These are phyloP conservation scores for Neurospora sp. DNA, from an alignment of 495 filamentous ascomycete species.

Conservation along the genomic window DNA sequence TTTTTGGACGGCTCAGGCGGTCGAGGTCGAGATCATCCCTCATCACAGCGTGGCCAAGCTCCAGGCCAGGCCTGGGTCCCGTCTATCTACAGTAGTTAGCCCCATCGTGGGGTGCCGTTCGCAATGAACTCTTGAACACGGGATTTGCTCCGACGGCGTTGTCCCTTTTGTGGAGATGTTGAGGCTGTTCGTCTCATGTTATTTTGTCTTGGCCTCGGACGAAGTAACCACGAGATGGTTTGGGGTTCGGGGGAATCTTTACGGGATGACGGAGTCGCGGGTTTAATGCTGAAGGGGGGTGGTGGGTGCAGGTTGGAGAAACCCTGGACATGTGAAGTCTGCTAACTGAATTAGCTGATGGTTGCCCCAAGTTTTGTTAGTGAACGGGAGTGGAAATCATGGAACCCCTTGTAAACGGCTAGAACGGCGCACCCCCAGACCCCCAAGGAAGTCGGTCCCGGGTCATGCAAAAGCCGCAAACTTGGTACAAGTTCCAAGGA, in stretches of 20 bases:
- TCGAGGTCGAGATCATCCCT: not conserved
- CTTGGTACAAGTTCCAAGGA: not conserved
- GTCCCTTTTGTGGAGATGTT: not conserved
- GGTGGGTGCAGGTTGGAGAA: not conserved
- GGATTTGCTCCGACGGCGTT: not conserved
- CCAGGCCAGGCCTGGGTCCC: not conserved
- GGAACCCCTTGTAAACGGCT: not conserved
- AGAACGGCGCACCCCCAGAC: not conserved
- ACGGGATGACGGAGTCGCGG: not conserved
- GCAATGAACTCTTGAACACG: not conserved
- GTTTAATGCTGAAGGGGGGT: not conserved
- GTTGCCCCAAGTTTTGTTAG: not conserved
- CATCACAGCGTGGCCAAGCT: not conserved
- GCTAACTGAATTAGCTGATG: not conserved
- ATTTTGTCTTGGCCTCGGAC: not conserved
- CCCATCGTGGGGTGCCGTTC: not conserved
- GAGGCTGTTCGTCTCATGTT: not conserved
- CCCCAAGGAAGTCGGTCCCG: not conserved
- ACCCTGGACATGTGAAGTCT: not conserved
- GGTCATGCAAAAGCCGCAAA: not conserved
- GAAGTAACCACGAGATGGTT: not conserved
- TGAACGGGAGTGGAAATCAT: not conserved
- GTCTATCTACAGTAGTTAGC: not conserved
- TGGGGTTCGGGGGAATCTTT: not conserved
- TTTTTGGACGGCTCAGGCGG: not conserved